These are phyloP conservation scores for Beauveria scarabaeidicola DNA, from an alignment of 2,329 filamentous ascomycete genomes.

Conservation along the genomic window DNA sequence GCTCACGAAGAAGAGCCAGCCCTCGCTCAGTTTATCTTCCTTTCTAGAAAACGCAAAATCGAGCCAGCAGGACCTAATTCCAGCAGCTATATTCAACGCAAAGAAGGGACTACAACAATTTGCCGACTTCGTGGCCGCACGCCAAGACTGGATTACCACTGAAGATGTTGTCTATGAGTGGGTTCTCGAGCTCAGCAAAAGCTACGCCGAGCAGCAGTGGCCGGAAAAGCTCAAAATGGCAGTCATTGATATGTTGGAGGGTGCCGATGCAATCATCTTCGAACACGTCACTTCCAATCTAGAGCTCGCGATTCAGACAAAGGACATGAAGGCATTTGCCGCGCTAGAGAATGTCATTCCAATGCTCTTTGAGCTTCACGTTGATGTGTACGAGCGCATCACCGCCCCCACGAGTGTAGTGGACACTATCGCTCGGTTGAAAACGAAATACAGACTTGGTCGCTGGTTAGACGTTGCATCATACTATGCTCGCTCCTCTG, in stretches of 20 bases:
- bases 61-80: constrained; percentile 40
- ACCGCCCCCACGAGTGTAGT: constrained; percentile 49
- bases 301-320: constrained; percentile 16
- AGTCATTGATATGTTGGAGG: constrained; percentile 48
- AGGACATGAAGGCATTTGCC: not conserved
- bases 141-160: constrained; percentile 39
- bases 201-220: constrained; percentile 49
- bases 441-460: constrained; percentile 41
- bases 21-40: constrained; percentile 46
- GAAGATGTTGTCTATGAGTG: constrained; percentile 53
- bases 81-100: constrained; percentile 43
- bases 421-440: constrained; percentile 37
- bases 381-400: constrained; percentile 52
- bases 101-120: constrained; percentile 44
- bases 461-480: constrained; percentile 46
- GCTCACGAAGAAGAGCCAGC: constrained; percentile 43
- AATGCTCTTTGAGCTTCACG: constrained; percentile 53
- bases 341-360: constrained; percentile 39
- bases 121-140: constrained; percentile 36
- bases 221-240: constrained; percentile 47
- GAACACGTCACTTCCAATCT: constrained; percentile 37
- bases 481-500: constrained; percentile 31
- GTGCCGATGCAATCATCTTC: constrained; percentile 44
- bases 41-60: constrained; percentile 57
- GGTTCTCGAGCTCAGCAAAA: constrained; percentile 39